Conservation (phyloP, 257 asterid species). For the Salvia splendens region DNA sequence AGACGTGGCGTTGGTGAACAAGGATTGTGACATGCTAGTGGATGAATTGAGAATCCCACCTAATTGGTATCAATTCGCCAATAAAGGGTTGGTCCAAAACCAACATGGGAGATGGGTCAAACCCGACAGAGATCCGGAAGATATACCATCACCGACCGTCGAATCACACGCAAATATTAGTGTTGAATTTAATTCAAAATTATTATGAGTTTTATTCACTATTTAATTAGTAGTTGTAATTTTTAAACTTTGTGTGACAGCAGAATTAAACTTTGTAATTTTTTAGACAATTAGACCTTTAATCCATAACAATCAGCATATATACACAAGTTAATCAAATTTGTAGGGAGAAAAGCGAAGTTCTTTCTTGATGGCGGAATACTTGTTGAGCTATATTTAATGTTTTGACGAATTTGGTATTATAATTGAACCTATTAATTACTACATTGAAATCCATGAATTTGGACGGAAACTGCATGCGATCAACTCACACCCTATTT, state of each 20-base stretch:
- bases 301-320: too few relatives aligned
- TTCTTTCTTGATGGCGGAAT: too few relatives aligned
- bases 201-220: slow-evolving; percentile 30
- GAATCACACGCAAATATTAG: slow-evolving; percentile 26
- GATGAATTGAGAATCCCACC: slow-evolving; percentile 74
- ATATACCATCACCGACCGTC: slow-evolving; percentile 54
- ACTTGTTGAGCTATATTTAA: too few relatives aligned
- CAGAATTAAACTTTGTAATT: too few relatives aligned
- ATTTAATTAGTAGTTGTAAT: slow-evolving; percentile 15
- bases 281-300: too few relatives aligned
- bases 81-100: slow-evolving; percentile 64
- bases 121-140: slow-evolving; percentile 67
- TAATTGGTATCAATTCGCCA: slow-evolving; percentile 65
- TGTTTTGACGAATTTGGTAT: too few relatives aligned
- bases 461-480: not conserved
- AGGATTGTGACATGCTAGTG: slow-evolving; percentile 69
- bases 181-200: slow-evolving; percentile 21
- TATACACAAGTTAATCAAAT: too few relatives aligned
- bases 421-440: too few relatives aligned
- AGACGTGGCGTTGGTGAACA: slow-evolving; percentile 76
- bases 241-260: too few relatives aligned
- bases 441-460: not conserved
- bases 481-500: not conserved
- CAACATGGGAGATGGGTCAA: slow-evolving; percentile 76
- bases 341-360: too few relatives aligned